These are phyloP conservation scores for Phialemonium atrogriseum DNA, from an alignment of 2,329 filamentous ascomycete species.

Conservation along the genomic window DNA sequence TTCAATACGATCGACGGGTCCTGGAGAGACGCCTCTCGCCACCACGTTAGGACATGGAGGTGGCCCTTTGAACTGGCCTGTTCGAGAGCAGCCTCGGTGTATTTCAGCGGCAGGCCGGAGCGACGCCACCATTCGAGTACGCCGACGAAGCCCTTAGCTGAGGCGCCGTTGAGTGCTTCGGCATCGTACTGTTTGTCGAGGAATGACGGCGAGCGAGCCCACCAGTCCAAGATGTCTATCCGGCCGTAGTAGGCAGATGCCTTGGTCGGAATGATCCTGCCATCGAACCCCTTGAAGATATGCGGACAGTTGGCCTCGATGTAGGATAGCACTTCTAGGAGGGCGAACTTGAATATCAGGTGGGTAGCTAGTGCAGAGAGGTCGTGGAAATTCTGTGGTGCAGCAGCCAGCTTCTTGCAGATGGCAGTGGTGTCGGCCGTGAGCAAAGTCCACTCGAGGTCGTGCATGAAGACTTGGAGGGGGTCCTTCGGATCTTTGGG, in stretches of 20 bases:
- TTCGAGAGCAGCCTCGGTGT: constrained; percentile 81
- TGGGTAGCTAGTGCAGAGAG: constrained; percentile 77
- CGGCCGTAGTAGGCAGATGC: constrained; percentile 82
- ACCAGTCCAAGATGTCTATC: constrained; percentile 81
- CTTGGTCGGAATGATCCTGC: constrained; percentile 77
- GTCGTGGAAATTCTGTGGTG: constrained; percentile 59
- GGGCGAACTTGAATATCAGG: constrained; percentile 84
- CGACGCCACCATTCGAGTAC: constrained; percentile 87
- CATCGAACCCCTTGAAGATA: constrained; percentile 80
- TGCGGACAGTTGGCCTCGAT: constrained; percentile 54
- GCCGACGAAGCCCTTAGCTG: constrained; percentile 73
- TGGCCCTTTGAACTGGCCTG: constrained; percentile 80
- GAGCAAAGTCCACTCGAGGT: constrained; percentile 79
- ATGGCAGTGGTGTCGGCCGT: constrained; percentile 62
- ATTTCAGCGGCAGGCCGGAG: constrained; percentile 67
- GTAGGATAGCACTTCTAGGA: constrained; percentile 68
- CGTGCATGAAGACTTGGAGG: constrained; percentile 63
- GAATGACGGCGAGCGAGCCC: constrained; percentile 76
- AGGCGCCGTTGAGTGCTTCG: constrained; percentile 82
- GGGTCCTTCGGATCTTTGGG: constrained; percentile 55
- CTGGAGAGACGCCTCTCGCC: constrained; percentile 62
- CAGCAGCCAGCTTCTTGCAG: constrained; percentile 63
- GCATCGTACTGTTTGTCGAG: constrained; percentile 77
- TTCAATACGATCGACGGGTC: constrained; percentile 57
- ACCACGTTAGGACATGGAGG: constrained; percentile 86